phyloP scores from a whole-genome alignment of 2,329 filamentous ascomycete species.

The Rutstroemia sp. region DNA sequence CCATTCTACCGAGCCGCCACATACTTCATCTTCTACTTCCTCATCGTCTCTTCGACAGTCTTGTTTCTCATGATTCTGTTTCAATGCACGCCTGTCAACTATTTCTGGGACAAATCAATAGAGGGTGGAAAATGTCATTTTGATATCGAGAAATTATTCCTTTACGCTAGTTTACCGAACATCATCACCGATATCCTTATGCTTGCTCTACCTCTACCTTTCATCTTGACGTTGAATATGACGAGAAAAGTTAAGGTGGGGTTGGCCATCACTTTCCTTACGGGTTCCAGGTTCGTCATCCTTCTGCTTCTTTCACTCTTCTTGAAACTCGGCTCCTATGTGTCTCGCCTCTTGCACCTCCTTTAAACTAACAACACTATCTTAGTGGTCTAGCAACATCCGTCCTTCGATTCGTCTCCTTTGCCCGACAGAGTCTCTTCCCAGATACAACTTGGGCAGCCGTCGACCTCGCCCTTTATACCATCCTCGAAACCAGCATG shows the following conservation, averaged over 20 bases:
- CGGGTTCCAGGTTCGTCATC: conserved; percentile 4
- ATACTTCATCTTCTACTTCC: conserved; percentile 7
- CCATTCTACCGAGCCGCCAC: conserved; percentile 10
- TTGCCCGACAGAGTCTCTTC: not conserved
- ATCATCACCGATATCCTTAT: conserved; percentile 35
- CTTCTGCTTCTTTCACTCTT: not conserved
- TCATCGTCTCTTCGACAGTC: conserved; percentile 2
- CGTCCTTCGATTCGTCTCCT: conserved; percentile 7
- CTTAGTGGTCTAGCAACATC: conserved; percentile 9
- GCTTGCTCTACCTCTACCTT: conserved; percentile 27
- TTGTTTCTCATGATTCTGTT: conserved; percentile 11
- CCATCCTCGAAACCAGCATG: conserved; percentile 8
- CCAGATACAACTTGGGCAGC: conserved; percentile 6
- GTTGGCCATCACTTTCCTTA: conserved; percentile 1
- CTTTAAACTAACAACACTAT: not conserved
- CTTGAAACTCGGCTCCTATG: not conserved
- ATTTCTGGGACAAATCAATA: conserved; percentile 15
- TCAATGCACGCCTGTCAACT: conserved; percentile 13
- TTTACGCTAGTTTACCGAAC: conserved; percentile 37
- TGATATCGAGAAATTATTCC: conserved; percentile 31
- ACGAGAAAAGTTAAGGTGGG: conserved; percentile 11
- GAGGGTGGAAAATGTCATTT: conserved; percentile 9
- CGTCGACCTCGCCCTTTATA: conserved; percentile 5
- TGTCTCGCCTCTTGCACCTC: not conserved
- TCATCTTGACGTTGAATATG: conserved; percentile 29